Evolutionary conservation across 768 basidiomycete genomes (phyloP), one percentile per base, ranked within the genome.

Genomic region (Cantharellus anzutake): DNA sequence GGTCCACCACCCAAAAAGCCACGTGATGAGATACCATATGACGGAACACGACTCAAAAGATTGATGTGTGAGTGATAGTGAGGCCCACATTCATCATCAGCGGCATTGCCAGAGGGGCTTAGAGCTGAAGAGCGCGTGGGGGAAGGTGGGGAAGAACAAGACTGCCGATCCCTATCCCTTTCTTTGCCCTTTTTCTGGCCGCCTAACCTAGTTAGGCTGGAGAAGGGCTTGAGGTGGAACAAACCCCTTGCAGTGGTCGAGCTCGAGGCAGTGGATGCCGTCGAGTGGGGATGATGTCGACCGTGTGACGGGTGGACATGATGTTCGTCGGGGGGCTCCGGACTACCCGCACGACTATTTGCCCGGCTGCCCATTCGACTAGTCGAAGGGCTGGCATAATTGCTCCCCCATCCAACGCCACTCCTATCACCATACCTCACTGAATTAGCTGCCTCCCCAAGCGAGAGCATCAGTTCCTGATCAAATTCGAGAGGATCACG

Each of bases 1-100:
- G 93, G 83, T 3, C 92, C 91, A 3, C 78, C 79, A 4, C 92
- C 92, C 37, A 93, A 76, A 70, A 93, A 94, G 3, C 91, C 92
- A 11, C 84, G 74, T 62, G 83, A 80, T 2, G 93, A 89, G 52
- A 87, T 76, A 20, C 77, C 77, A 69, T 98, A 98, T 64, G 86
- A 81, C 1, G 94, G 94, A 16, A 96, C 74, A 59, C 86, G 73
- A 77, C 80, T 63, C 78, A 86, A 65, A 80, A 82, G 67, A 37
- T 40, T 71, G 41, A 37, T 50, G 56, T 40, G 48, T 63, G 20
- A 29, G 20, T 29, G 20, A 29, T 29, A 29, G 20, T 29, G 20
- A 80, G 82, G 67, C 11, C 40, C 71, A 41, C 42, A 42, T 58
- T 40, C 52, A 52, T 29, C 20, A 29, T 29, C 20, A 29, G 20